Evolutionary conservation across 805 yeast species (phyloP).

Genomic region (Brettanomyces sp.): DNA sequence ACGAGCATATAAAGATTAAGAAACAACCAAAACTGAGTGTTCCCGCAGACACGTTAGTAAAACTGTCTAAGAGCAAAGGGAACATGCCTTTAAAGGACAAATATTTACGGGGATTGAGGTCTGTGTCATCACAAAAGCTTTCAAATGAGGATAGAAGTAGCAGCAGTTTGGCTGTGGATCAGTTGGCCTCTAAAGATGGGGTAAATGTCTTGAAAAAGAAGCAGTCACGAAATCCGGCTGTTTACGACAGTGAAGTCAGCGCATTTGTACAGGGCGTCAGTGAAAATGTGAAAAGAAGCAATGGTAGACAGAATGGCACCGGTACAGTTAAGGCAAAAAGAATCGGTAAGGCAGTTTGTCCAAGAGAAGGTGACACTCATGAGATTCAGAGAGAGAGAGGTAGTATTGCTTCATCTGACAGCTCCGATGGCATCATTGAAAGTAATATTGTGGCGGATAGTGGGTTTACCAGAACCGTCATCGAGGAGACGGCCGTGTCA

Average conservation of each 20-base stretch:
- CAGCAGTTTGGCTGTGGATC: too few relatives aligned
- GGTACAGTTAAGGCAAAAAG: conserved; percentile 12
- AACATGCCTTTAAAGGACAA: background rate
- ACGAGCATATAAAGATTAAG: conserved; percentile 61
- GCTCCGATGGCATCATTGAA: conserved; percentile 65
- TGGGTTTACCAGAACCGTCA: conserved; percentile 80
- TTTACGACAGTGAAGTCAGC: conserved; percentile 37
- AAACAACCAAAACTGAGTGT: conserved; percentile 33
- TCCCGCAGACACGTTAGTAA: background rate
- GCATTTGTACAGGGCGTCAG: conserved; percentile 28
- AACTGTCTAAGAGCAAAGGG: background rate
- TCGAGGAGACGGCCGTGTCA: conserved; percentile 45
- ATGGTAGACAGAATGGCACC: conserved; percentile 1
- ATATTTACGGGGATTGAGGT: background rate
- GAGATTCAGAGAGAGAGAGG: too few relatives aligned
- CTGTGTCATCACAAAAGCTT: background rate
- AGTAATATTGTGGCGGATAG: conserved; percentile 64
- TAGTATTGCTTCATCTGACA: conserved; percentile 2
- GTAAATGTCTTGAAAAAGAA: too few relatives aligned
- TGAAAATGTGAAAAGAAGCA: conserved; percentile 16
- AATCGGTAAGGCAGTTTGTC: background rate
- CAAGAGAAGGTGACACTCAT: too few relatives aligned
- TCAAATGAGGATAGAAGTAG: conserved; percentile 1
- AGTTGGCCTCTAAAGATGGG: too few relatives aligned
- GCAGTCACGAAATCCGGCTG: conserved; percentile 11